These are phyloP conservation scores for Rubia peregrina DNA, from an alignment of 305 asterid genomes.

Conservation along the genomic window DNA sequence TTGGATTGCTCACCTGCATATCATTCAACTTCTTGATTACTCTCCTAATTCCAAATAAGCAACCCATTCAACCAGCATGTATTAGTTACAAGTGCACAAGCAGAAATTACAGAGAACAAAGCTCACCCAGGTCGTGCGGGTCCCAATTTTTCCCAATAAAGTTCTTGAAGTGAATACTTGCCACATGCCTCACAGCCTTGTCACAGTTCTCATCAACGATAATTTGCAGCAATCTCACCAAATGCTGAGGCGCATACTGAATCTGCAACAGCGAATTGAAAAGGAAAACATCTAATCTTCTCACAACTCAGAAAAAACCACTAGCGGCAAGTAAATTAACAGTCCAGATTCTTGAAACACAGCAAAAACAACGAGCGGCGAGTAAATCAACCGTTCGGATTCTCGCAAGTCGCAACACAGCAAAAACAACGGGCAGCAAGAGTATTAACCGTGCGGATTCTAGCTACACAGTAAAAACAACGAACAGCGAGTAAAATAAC, in stretches of 20 bases:
- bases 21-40: conserved; percentile 12
- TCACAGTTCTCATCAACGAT: conserved; percentile 74
- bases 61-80: background rate
- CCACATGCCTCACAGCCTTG: conserved; percentile 88
- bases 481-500: background rate
- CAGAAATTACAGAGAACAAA: background rate
- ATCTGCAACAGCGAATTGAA: conserved; percentile 39
- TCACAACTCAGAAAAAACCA: background rate
- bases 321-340: background rate
- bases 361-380: too few species aligned
- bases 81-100: background rate
- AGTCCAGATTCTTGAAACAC: too few species aligned
- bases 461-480: background rate
- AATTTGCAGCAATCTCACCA: conserved; percentile 96
- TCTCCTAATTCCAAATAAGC: background rate
- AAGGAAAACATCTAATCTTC: background rate
- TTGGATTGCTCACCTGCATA: conserved; percentile 66
- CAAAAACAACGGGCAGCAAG: background rate
- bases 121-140: conserved; percentile 65
- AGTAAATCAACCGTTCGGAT: background rate
- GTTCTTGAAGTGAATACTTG: conserved; percentile 93
- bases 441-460: background rate
- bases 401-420: background rate
- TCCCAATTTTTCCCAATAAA: conserved; percentile 83
- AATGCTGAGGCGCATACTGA: conserved; percentile 82